phyloP scores from a whole-genome alignment of 306 rosid genomes.

The Heteromeles arbutifolia region DNA sequence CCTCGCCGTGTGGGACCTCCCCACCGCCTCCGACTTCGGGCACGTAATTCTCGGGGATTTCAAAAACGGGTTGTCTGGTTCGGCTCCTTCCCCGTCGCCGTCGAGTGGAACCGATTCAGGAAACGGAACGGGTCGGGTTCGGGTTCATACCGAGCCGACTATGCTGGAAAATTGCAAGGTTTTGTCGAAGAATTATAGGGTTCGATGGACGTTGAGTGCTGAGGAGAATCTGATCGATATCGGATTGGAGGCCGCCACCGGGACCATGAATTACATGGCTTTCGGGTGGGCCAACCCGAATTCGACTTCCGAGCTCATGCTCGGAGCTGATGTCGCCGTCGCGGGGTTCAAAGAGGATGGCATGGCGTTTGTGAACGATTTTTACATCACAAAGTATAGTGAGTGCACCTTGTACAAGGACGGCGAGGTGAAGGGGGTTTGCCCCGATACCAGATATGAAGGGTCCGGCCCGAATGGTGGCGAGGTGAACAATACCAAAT shows the following conservation, averaged over 20 bases:
- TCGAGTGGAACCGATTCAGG: constrained; percentile 1
- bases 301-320: constrained; percentile 47
- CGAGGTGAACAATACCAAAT: constrained; percentile 44
- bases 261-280: constrained; percentile 65
- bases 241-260: constrained; percentile 77
- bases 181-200: constrained; percentile 42
- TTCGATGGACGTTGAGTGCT: constrained; percentile 65
- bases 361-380: constrained; percentile 68
- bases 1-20: constrained; percentile 71
- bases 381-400: constrained; percentile 57
- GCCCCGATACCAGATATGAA: constrained; percentile 67
- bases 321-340: constrained; percentile 73
- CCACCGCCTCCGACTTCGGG: constrained; percentile 76
- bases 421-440: constrained; percentile 60
- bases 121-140: constrained; percentile 2
- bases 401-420: constrained; percentile 49
- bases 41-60: constrained; percentile 32
- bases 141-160: constrained; percentile 39
- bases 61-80: constrained; percentile 5
- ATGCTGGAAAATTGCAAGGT: constrained; percentile 71
- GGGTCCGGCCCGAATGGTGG: constrained; percentile 32
- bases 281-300: constrained; percentile 79
- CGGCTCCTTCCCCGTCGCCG: constrained; percentile 46
- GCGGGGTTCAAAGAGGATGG: constrained; percentile 70
- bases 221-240: constrained; percentile 49